Evolutionary conservation across 192 early-diverging fungal genomes (phyloP).

Genomic region (Coemansia sp.): DNA sequence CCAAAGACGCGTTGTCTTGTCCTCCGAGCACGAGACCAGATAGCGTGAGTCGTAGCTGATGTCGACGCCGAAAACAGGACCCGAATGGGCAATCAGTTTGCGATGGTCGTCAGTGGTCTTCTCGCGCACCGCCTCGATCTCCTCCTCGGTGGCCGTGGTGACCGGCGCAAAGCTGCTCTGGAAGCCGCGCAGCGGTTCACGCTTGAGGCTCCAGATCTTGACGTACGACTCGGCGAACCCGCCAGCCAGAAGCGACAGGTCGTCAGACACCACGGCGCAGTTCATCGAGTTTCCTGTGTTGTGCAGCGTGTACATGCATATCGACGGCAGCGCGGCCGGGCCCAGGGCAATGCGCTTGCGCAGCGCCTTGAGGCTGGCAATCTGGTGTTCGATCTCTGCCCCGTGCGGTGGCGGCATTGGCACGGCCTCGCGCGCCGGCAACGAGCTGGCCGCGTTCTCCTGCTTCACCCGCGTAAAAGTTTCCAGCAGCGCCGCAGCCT

Average conservation of each 20-base stretch:
- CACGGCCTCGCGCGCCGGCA: slow-evolving; percentile 45
- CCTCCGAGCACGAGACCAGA: slow-evolving; percentile 87
- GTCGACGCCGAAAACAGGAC: slow-evolving; percentile 82
- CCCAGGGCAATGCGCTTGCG: slow-evolving; percentile 70
- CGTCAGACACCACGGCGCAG: slow-evolving; percentile 79
- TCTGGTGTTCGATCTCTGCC: slow-evolving; percentile 72
- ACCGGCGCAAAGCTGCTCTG: slow-evolving; percentile 59
- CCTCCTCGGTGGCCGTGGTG: slow-evolving; percentile 40
- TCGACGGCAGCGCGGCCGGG: slow-evolving; percentile 70
- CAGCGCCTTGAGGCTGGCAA: slow-evolving; percentile 74
- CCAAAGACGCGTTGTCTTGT: slow-evolving; percentile 95
- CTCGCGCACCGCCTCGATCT: slow-evolving; percentile 63
- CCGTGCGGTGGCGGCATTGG: slow-evolving; percentile 58
- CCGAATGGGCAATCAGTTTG: slow-evolving; percentile 85
- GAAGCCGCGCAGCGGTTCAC: slow-evolving; percentile 66
- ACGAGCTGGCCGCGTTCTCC: slow-evolving; percentile 59
- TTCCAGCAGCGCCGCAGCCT: slow-evolving; percentile 53
- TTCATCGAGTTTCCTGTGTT: slow-evolving; percentile 86
- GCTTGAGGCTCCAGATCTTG: slow-evolving; percentile 87
- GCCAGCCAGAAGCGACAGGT: slow-evolving; percentile 75
- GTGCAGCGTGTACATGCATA: slow-evolving; percentile 95
- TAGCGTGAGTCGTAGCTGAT: slow-evolving; percentile 85
- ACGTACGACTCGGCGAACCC: slow-evolving; percentile 96
- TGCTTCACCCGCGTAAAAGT: slow-evolving; percentile 60
- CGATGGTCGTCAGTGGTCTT: slow-evolving; percentile 57